These are phyloP conservation scores for Fragaria nilgerrensis DNA, from an alignment of 306 rosid genomes.

Conservation along the genomic window DNA sequence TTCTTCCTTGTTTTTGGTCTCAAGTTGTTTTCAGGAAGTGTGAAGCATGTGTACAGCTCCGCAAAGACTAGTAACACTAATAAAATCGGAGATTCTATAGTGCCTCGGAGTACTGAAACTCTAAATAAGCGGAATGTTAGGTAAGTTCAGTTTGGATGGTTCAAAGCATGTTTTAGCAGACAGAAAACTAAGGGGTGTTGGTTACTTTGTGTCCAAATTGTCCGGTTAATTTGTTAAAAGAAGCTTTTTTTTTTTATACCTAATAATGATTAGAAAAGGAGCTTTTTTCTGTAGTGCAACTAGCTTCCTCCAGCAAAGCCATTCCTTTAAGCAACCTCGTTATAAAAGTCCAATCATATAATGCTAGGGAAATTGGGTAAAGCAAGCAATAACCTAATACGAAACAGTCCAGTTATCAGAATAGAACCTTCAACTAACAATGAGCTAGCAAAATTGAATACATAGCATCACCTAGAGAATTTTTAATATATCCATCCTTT, in stretches of 20 bases:
- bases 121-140: no score
- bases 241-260: no score
- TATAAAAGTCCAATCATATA: not conserved
- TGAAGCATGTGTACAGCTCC: not conserved
- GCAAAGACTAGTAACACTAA: not conserved
- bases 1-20: not conserved
- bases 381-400: not conserved
- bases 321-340: slow-evolving; percentile 4
- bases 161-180: not conserved
- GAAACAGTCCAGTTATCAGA: slow-evolving; percentile 3
- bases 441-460: not conserved
- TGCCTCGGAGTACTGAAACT: not conserved
- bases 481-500: slow-evolving; percentile 1
- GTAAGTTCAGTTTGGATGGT: not conserved
- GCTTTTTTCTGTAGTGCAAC: not conserved
- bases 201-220: not conserved
- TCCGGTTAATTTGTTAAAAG: not conserved
- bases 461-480: slow-evolving; percentile 14
- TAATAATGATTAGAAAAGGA: not conserved
- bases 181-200: not conserved
- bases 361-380: not conserved
- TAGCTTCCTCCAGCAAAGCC: slow-evolving; percentile 4
- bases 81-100: not conserved
- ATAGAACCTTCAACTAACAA: slow-evolving; percentile 18
- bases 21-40: not conserved